Evolutionary conservation across 768 basidiomycete species (phyloP).

Genomic region (Termitomyces sp.): DNA sequence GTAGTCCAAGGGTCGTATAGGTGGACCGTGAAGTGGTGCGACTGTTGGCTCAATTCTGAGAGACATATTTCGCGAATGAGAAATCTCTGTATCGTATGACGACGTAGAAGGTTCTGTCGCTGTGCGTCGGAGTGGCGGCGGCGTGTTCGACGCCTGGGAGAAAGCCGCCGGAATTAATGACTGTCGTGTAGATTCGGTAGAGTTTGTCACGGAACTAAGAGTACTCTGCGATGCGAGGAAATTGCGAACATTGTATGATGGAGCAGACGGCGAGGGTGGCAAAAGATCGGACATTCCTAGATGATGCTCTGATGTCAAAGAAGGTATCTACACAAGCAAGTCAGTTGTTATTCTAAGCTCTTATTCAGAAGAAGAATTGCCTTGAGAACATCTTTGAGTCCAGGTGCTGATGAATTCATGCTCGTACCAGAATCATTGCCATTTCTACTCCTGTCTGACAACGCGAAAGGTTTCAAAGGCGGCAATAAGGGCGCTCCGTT

Average conservation of each 20-base stretch:
- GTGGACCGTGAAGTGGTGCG: constrained; percentile 30
- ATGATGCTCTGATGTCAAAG: constrained; percentile 63
- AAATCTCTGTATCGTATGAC: constrained; percentile 8
- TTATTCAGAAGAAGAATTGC: constrained; percentile 24
- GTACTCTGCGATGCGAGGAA: constrained; percentile 32
- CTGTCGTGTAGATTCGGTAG: constrained; percentile 15
- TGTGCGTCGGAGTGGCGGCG: constrained; percentile 19
- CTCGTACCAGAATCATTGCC: constrained; percentile 38
- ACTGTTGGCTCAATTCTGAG: constrained; percentile 21
- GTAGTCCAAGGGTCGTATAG: constrained; percentile 68
- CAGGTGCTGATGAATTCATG: constrained; percentile 39
- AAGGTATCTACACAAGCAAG: constrained; percentile 44
- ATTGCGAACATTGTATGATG: constrained; percentile 28
- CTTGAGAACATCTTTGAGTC: constrained; percentile 71
- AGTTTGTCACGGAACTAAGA: constrained; percentile 21
- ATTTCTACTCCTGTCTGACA: constrained; percentile 35
- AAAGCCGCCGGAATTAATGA: constrained; percentile 13
- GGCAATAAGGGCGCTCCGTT: constrained; percentile 25
- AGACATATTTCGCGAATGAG: constrained; percentile 13
- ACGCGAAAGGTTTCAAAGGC: constrained; percentile 41
- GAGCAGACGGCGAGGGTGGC: constrained; percentile 65
- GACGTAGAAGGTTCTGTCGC: constrained; percentile 13
- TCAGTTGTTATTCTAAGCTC: not conserved
- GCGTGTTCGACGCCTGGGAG: constrained; percentile 24
- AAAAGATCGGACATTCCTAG: constrained; percentile 63